Conservation (phyloP, 495 filamentous ascomycete genomes). For the Penicillium canariense region DNA sequence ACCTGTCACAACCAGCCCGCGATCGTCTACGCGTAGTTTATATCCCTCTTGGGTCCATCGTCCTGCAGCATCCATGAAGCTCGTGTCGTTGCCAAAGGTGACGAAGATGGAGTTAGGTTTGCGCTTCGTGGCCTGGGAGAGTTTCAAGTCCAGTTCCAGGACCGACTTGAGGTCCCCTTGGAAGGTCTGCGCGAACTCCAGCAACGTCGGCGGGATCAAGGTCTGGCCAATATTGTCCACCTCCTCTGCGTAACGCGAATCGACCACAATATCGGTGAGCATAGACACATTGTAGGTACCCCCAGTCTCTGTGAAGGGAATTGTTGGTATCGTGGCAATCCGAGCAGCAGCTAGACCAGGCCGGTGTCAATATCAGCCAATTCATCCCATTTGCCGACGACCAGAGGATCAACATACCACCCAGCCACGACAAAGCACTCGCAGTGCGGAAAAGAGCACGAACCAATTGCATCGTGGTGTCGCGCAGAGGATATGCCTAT, state of each 20-base stretch:
- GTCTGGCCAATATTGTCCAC: conserved; percentile 43
- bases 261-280: conserved; percentile 39
- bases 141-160: conserved; percentile 25
- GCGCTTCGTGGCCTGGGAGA: conserved; percentile 14
- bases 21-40: conserved; percentile 32
- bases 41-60: conserved; percentile 48
- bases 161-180: conserved; percentile 34
- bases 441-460: background rate
- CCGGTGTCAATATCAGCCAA: background rate
- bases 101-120: conserved; percentile 41
- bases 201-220: conserved; percentile 46
- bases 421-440: background rate
- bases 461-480: conserved; percentile 2
- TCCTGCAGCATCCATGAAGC: conserved; percentile 42
- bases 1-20: conserved; percentile 44
- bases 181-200: conserved; percentile 44
- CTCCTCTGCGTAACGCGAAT: conserved; percentile 34
- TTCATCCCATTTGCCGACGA: background rate
- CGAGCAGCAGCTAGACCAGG: conserved; percentile 1
- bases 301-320: conserved; percentile 32
- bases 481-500: too few species aligned
- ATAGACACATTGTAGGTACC: conserved; percentile 28
- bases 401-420: background rate
- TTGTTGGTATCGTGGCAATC: conserved; percentile 31
- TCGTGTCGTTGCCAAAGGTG: conserved; percentile 38